Percentiles rank a stretch among this genome's conserved stretches.
These are phyloP conservation scores for Blastomyces gilchristii DNA, from an alignment of 2,329 filamentous ascomycete genomes.

Conservation along the genomic window DNA sequence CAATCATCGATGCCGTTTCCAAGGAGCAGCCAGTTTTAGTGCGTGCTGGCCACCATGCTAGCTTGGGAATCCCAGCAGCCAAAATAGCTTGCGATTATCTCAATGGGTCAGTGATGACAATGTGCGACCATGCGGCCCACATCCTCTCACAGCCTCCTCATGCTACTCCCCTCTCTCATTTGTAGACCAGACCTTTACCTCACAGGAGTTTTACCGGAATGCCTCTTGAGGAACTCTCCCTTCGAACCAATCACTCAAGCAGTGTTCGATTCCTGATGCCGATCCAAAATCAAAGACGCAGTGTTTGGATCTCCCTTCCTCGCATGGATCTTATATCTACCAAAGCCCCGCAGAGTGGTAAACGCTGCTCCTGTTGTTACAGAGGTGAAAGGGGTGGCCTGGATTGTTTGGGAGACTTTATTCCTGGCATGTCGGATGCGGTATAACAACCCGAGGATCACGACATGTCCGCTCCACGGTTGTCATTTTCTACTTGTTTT, in stretches of 20 bases:
- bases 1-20: neutral
- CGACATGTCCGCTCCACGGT: constrained; percentile 8
- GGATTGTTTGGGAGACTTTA: constrained; percentile 1
- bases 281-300: neutral
- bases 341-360: constrained; percentile 4
- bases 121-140: neutral
- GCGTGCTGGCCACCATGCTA: neutral
- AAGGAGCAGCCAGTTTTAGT: neutral
- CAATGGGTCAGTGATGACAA: neutral
- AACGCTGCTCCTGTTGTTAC: constrained; percentile 2
- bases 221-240: neutral
- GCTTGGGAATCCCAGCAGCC: neutral
- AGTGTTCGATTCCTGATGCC: neutral
- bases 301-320: neutral
- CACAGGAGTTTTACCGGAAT: neutral
- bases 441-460: neutral
- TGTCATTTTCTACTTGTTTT: constrained; percentile 3
- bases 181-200: neutral
- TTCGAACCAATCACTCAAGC: neutral
- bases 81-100: neutral
- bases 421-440: constrained; percentile 3
- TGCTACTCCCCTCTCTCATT: neutral
- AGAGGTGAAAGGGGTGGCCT: neutral
- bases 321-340: constrained; percentile 5
- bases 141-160: neutral